phyloP scores from a whole-genome alignment of 176 grass and related monocot genomes.

The Bromus sterilis region DNA sequence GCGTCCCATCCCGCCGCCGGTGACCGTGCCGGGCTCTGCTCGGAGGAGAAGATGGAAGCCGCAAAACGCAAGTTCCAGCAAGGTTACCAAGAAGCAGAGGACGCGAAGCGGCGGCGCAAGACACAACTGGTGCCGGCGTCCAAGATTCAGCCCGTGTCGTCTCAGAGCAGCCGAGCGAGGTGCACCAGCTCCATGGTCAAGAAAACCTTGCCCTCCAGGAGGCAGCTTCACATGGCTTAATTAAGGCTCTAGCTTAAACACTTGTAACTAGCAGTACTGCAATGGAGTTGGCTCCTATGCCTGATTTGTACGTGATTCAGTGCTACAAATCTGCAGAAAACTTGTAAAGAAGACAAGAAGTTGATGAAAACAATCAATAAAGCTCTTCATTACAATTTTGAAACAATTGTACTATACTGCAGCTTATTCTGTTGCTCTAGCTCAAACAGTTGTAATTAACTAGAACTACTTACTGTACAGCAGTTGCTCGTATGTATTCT shows the following conservation, averaged over 20 bases:
- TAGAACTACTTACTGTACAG: not conserved
- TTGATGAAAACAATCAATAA: too few relatives aligned
- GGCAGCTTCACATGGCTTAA: not conserved
- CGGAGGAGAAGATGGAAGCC: not conserved
- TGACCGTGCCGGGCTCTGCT: not conserved
- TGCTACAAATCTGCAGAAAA: too few relatives aligned
- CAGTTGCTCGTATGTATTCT: not conserved
- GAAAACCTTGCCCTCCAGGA: too few relatives aligned
- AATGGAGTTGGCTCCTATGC: too few relatives aligned
- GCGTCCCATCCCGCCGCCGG: not conserved
- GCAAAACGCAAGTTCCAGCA: not conserved
- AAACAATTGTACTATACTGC: too few relatives aligned
- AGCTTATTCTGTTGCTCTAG: too few relatives aligned
- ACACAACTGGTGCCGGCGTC: not conserved
- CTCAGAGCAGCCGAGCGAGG: too few relatives aligned
- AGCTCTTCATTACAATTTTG: too few relatives aligned
- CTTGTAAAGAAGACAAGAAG: too few relatives aligned
- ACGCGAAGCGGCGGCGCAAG: not conserved
- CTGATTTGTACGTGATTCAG: too few relatives aligned
- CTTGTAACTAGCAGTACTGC: not conserved
- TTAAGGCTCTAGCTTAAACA: not conserved
- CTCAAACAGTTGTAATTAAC: too few relatives aligned
- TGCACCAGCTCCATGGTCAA: too few relatives aligned
- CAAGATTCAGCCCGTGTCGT: not conserved
- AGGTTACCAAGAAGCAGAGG: not conserved